These are phyloP conservation scores for Anastatica hierochuntica DNA, from an alignment of 345 rosid genomes.

Conservation along the genomic window DNA sequence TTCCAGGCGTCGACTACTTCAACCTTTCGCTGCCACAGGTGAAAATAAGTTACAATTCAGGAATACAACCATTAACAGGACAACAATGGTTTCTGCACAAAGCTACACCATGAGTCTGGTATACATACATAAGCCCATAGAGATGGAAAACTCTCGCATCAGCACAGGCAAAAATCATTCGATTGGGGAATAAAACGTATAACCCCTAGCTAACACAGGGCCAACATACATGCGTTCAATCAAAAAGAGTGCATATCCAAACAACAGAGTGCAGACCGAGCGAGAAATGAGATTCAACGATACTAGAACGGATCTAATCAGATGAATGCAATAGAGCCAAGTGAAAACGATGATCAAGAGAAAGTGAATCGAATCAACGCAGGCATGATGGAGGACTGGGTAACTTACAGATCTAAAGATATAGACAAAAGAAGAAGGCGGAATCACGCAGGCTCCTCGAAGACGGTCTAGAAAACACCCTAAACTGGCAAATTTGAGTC, in stretches of 20 bases:
- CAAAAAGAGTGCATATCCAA: background rate
- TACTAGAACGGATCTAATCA: conserved; percentile 1
- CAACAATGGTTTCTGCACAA: background rate
- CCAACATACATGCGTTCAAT: background rate
- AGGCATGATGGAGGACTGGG: too few species aligned
- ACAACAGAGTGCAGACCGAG: background rate
- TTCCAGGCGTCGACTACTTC: conserved; percentile 10
- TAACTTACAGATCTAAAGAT: conserved; percentile 22
- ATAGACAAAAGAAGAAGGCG: background rate
- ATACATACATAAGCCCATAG: background rate
- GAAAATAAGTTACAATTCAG: background rate
- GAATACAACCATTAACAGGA: too few species aligned
- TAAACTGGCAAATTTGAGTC: background rate
- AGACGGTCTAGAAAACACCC: conserved; percentile 10
- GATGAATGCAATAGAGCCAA: background rate
- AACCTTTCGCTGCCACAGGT: conserved; percentile 10
- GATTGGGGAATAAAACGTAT: too few species aligned
- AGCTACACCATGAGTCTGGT: background rate
- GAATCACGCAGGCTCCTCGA: background rate
- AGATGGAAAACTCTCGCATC: background rate
- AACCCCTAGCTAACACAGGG: too few species aligned
- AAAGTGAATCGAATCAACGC: background rate
- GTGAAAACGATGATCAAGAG: background rate
- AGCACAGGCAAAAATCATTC: background rate
- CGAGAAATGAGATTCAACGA: conserved; percentile 4